phyloP scores from a whole-genome alignment of 306 rosid species.

The Trifolium repens region DNA sequence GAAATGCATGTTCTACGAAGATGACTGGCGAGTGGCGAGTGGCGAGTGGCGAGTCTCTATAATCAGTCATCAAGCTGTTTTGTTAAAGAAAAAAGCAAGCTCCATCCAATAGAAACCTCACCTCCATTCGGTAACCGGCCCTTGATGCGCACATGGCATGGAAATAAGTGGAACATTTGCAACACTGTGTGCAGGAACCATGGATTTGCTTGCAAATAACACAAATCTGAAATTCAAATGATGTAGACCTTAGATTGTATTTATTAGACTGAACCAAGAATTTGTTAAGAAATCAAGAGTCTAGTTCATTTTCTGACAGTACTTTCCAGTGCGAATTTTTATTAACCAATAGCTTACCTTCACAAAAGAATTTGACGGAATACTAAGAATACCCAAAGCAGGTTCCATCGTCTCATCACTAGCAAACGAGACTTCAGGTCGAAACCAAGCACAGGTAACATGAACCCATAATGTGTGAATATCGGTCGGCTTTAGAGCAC shows the following conservation, averaged over 20 bases:
- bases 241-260: conserved; percentile 38
- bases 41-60: no score
- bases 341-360: conserved; percentile 61
- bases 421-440: conserved; percentile 96
- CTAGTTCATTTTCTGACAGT: conserved; percentile 32
- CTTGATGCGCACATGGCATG: conserved; percentile 99
- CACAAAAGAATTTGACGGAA: conserved; percentile 98
- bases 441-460: conserved; percentile 99
- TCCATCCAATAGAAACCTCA: conserved; percentile 45
- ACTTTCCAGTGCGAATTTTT: conserved; percentile 15
- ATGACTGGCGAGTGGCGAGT: conserved; percentile 17
- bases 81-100: conserved; percentile 17
- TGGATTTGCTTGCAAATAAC: conserved; percentile 98
- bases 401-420: conserved; percentile 99
- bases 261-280: conserved; percentile 35
- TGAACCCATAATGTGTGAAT: conserved; percentile 94
- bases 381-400: conserved; percentile 95
- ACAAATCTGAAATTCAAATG: conserved; percentile 78
- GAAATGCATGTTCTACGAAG: conserved; percentile 26
- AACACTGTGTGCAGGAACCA: conserved; percentile 97
- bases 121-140: conserved; percentile 99
- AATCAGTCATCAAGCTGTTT: conserved; percentile 25
- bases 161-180: conserved; percentile 98
- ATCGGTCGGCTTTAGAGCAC: conserved; percentile 98
- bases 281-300: conserved; percentile 32